Percentiles rank a stretch among this genome's conserved stretches.
Conservation (phyloP, 768 basidiomycete genomes). For the Xerocomus brunneocitrinus region DNA sequence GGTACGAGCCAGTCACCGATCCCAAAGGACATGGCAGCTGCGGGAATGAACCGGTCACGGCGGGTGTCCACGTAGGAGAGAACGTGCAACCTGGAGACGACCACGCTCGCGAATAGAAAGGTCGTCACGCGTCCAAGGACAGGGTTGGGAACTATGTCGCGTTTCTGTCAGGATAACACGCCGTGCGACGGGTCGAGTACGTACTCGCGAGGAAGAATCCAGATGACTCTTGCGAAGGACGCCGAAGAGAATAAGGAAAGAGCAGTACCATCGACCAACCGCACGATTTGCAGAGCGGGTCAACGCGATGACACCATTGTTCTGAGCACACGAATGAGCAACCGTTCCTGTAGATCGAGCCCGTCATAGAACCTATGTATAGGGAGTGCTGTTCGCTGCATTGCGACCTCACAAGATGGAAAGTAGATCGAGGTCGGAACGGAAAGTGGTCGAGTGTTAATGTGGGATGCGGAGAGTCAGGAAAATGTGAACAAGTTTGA, state of each 20-base stretch:
- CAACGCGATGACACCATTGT: slow-evolving; percentile 79
- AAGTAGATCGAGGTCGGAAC: too few species aligned
- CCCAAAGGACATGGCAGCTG: slow-evolving; percentile 64
- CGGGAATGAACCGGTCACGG: slow-evolving; percentile 64
- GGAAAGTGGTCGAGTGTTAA: too few species aligned
- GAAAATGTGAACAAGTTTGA: too few species aligned
- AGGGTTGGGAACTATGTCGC: slow-evolving; percentile 57
- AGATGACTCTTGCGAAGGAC: slow-evolving; percentile 70
- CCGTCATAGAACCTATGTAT: too few species aligned
- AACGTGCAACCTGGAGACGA: slow-evolving; percentile 66
- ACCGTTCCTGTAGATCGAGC: not conserved
- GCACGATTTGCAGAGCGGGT: slow-evolving; percentile 79
- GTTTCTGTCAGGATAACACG: not conserved
- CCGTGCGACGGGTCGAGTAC: slow-evolving; percentile 12
- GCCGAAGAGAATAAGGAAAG: slow-evolving; percentile 76
- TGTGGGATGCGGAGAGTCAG: too few species aligned
- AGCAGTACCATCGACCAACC: slow-evolving; percentile 76
- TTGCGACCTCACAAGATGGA: too few species aligned
- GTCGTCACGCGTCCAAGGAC: slow-evolving; percentile 85
- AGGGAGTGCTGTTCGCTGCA: too few species aligned
- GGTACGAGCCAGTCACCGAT: slow-evolving; percentile 67
- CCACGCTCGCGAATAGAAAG: slow-evolving; percentile 77
- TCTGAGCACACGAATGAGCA: slow-evolving; percentile 34
- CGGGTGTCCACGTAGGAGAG: slow-evolving; percentile 54
- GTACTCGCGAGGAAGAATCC: slow-evolving; percentile 76